A percentile compares a stretch with the other conserved stretches of the same genome.
These are phyloP conservation scores for Candolleomyces aberdarensis DNA, from an alignment of 768 basidiomycete genomes.

Conservation along the genomic window DNA sequence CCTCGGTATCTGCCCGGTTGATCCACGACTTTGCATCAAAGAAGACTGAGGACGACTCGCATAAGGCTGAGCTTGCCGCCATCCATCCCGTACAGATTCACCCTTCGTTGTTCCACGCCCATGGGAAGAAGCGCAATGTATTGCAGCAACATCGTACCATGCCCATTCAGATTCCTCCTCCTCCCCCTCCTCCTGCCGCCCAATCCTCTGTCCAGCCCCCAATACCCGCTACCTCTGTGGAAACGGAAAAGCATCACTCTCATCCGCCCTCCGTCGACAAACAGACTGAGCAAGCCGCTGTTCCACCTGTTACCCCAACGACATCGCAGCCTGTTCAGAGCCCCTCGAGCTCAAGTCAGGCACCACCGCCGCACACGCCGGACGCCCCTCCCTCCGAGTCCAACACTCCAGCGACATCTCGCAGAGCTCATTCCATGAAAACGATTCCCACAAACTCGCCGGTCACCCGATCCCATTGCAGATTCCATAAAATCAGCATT, in stretches of 20 bases:
- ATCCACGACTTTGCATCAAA: too few relatives aligned
- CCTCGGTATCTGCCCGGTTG: too few relatives aligned
- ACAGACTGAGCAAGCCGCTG: background rate
- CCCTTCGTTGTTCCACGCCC: slow-evolving; percentile 34
- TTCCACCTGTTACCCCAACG: background rate
- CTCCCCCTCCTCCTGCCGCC: slow-evolving; percentile 8
- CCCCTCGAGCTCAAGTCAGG: background rate
- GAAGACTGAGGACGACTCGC: too few relatives aligned
- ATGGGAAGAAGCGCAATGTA: slow-evolving; percentile 14
- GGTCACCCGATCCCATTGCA: slow-evolving; percentile 66
- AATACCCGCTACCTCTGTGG: too few relatives aligned
- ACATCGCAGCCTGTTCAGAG: background rate
- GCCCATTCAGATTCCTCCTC: background rate
- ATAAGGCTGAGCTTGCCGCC: too few relatives aligned
- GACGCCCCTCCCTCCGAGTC: background rate
- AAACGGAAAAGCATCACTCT: too few relatives aligned
- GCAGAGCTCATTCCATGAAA: slow-evolving; percentile 15
- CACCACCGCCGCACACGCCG: background rate
- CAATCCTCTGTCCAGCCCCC: slow-evolving; percentile 6
- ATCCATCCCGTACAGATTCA: slow-evolving; percentile 8
- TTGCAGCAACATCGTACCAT: slow-evolving; percentile 2
- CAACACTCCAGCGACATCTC: slow-evolving; percentile 1
- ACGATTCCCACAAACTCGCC: slow-evolving; percentile 35
- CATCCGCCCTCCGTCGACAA: too few relatives aligned
- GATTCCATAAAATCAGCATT: slow-evolving; percentile 65